Evolutionary conservation across 2,329 filamentous ascomycete species (phyloP).

Genomic region (Eurotiales sp.): DNA sequence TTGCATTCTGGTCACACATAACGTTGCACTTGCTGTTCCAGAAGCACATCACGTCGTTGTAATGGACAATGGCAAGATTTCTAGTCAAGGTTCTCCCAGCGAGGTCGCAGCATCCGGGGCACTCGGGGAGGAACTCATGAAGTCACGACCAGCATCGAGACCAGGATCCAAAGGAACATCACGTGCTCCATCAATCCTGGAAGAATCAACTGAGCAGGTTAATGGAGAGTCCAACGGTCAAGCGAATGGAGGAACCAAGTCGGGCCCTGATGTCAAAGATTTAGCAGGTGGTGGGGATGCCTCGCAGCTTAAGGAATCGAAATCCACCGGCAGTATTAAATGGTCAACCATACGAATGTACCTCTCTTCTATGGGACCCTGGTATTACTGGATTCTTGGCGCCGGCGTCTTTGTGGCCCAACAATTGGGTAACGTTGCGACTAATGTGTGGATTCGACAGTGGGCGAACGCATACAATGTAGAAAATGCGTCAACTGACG

Average conservation of each 20-base stretch:
- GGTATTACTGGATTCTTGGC: slow-evolving; percentile 89
- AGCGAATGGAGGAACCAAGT: slow-evolving; percentile 41
- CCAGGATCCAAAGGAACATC: slow-evolving; percentile 71
- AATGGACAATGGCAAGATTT: slow-evolving; percentile 80
- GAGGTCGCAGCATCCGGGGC: slow-evolving; percentile 83
- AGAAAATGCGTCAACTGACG: slow-evolving; percentile 29
- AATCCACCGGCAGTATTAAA: slow-evolving; percentile 82
- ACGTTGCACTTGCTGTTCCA: slow-evolving; percentile 81
- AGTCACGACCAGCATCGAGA: slow-evolving; percentile 67
- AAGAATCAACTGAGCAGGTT: slow-evolving; percentile 53
- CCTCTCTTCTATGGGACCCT: slow-evolving; percentile 84
- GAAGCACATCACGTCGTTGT: slow-evolving; percentile 76
- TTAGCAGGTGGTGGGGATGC: slow-evolving; percentile 47
- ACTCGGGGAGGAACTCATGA: slow-evolving; percentile 79
- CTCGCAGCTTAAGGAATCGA: slow-evolving; percentile 63
- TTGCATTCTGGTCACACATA: slow-evolving; percentile 94
- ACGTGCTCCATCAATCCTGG: slow-evolving; percentile 70
- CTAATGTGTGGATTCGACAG: slow-evolving; percentile 89
- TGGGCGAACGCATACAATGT: slow-evolving; percentile 87
- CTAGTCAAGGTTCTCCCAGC: slow-evolving; percentile 69
- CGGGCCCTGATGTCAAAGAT: slow-evolving; percentile 26
- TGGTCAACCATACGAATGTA: slow-evolving; percentile 83
- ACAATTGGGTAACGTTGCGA: slow-evolving; percentile 80
- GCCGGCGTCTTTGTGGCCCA: slow-evolving; percentile 72
- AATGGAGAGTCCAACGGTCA: slow-evolving; percentile 49